Evolutionary conservation across 352 stramenopile species (phyloP).

Genomic region (Pythium graminicola): DNA sequence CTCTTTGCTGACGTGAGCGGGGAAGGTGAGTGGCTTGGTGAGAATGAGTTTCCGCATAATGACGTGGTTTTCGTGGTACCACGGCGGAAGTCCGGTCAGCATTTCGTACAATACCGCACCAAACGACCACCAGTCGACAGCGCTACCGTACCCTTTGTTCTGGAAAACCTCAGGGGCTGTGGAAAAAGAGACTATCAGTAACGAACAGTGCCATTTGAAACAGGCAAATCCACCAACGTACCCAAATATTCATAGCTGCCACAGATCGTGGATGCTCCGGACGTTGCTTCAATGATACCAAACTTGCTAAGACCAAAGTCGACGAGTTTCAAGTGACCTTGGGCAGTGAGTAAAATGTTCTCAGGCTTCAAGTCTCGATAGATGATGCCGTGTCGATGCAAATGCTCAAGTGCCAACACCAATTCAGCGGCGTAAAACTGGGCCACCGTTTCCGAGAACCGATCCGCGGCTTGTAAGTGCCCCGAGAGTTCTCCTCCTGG

Average conservation of each 20-base stretch:
- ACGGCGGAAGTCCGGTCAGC: conserved; percentile 80
- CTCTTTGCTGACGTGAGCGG: conserved; percentile 39
- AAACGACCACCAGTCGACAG: conserved; percentile 88
- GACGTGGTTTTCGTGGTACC: conserved; percentile 65
- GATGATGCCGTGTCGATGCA: conserved; percentile 70
- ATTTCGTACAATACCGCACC: conserved; percentile 87
- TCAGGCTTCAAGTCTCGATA: conserved; percentile 90
- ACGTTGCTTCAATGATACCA: conserved; percentile 51
- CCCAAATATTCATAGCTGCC: conserved; percentile 84
- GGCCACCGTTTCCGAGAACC: conserved; percentile 43
- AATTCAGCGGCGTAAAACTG: conserved; percentile 88
- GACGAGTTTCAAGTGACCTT: conserved; percentile 82
- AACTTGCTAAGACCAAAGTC: conserved; percentile 89
- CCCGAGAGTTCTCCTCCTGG: conserved; percentile 80
- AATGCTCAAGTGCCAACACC: conserved; percentile 67
- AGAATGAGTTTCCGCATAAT: conserved; percentile 64
- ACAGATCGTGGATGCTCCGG: conserved; percentile 71
- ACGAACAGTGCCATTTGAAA: conserved; percentile 45
- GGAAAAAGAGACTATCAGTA: too few species aligned
- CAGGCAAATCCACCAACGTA: too few species aligned
- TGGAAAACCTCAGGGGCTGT: not conserved
- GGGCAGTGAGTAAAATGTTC: conserved; percentile 85
- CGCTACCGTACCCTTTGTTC: conserved; percentile 69
- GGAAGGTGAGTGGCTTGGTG: conserved; percentile 39
- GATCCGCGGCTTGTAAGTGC: conserved; percentile 74